phyloP scores from a whole-genome alignment of 257 asterid species.

The Craterostigma plantagineum region DNA sequence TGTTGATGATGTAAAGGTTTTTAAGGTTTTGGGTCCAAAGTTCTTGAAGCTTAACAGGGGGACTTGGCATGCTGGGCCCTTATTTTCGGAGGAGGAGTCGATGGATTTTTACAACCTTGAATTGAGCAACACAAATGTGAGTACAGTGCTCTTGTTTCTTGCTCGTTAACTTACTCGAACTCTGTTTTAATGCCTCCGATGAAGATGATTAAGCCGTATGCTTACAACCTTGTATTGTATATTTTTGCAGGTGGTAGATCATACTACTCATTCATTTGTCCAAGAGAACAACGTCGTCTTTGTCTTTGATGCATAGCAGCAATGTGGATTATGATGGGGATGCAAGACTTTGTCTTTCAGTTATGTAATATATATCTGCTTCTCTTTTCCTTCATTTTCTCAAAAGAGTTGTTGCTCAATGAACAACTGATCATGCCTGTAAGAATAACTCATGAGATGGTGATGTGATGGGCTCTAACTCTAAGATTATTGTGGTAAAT shows the following conservation, averaged over 20 bases:
- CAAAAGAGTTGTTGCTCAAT: too few relatives aligned
- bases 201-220: too few relatives aligned
- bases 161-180: background rate
- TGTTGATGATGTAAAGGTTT: conserved; percentile 48
- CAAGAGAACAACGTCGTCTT: conserved; percentile 28
- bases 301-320: conserved; percentile 23
- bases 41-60: conserved; percentile 56
- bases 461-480: too few relatives aligned
- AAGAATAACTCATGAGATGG: too few relatives aligned
- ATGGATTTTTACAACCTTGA: conserved; percentile 92
- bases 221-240: too few relatives aligned
- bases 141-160: conserved; percentile 9
- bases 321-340: too few relatives aligned
- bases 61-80: conserved; percentile 97
- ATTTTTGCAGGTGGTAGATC: conserved; percentile 59
- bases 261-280: conserved; percentile 41
- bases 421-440: too few relatives aligned
- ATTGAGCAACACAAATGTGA: conserved; percentile 66
- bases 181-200: too few relatives aligned
- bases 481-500: too few relatives aligned
- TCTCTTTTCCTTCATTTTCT: background rate
- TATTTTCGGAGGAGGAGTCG: conserved; percentile 25
- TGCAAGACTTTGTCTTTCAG: too few relatives aligned
- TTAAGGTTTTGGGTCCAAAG: conserved; percentile 70
- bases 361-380: background rate